Percentiles rank a stretch among this genome's conserved stretches.
Evolutionary conservation across 345 rosid genomes (phyloP).

Genomic region (Eucalyptus sp.): DNA sequence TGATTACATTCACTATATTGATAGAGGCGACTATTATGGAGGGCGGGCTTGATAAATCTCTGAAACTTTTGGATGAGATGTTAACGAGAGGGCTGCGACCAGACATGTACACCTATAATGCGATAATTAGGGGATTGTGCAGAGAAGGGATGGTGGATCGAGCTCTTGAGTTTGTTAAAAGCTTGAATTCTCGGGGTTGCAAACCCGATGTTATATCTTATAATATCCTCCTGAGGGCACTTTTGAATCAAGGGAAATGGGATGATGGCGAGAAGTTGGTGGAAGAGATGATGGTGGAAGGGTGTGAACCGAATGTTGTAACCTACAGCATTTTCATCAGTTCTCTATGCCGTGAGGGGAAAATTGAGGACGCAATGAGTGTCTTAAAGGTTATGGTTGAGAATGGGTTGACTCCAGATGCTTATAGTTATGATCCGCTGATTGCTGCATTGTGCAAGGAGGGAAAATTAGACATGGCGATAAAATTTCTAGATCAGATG

Average conservation of each 20-base stretch:
- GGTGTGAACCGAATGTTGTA: slow-evolving; percentile 51
- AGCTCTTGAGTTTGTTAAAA: slow-evolving; percentile 43
- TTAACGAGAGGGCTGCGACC: slow-evolving; percentile 49
- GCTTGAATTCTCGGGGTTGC: slow-evolving; percentile 41
- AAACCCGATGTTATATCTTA: slow-evolving; percentile 60
- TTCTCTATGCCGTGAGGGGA: slow-evolving; percentile 54
- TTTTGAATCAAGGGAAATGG: slow-evolving; percentile 65
- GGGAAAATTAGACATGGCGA: slow-evolving; percentile 63
- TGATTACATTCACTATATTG: slow-evolving; percentile 77
- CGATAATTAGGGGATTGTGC: slow-evolving; percentile 68
- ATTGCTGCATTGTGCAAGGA: slow-evolving; percentile 70
- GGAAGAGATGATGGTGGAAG: slow-evolving; percentile 43
- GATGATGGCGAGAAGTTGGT: slow-evolving; percentile 50
- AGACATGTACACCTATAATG: slow-evolving; percentile 58
- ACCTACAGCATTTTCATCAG: slow-evolving; percentile 70
- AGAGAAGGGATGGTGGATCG: slow-evolving; percentile 46
- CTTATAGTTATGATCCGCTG: slow-evolving; percentile 72
- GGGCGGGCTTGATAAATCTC: slow-evolving; percentile 48
- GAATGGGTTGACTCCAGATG: slow-evolving; percentile 54
- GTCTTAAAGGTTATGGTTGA: slow-evolving; percentile 47
- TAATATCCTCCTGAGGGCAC: slow-evolving; percentile 49
- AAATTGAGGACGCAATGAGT: slow-evolving; percentile 45
- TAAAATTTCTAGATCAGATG: slow-evolving; percentile 61
- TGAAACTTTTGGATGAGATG: slow-evolving; percentile 86
- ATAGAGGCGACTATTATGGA: slow-evolving; percentile 57